Evolutionary conservation across 2,329 filamentous ascomycete species (phyloP), one percentile per base, ranked within the genome.

Genomic region (Aphanoascus verrucosus): DNA sequence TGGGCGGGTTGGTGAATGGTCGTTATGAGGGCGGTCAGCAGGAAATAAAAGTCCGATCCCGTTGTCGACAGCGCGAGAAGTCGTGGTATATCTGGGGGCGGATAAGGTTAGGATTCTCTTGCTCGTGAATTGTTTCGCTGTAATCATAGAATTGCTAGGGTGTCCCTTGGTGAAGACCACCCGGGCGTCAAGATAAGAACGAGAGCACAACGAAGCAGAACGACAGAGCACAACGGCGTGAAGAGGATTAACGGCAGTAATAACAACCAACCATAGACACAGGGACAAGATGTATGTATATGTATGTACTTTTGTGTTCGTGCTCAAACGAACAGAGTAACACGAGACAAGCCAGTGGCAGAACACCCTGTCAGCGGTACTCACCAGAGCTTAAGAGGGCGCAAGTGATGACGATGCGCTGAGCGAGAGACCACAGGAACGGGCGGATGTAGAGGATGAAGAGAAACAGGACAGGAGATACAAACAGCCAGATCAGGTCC

Each of bases 401-500:
- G 28, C 7, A 50, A 38, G 8, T 41, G 42, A 42, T n/a, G 23
- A 38, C n/a, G 19, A 52, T 23, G 49, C 5, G 32, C 57, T 58
- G 40, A 55, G 35, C 6, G 43, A 40, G 17, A 38, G 59, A 35
- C 20, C 32, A 38, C 35, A 38, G 47, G 42, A 57, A 49, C 19
- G 8, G 50, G 42, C 9, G 46, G n/a, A n/a, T 2, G 44, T n/a
- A 28, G 45, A 28, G 37, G 34, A 49, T 9, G 32, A 34, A 46
- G n/a, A 49, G 32, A 7, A 15, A 44, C 41, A 44, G 41, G 6
- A 28, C 47, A 28, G 14, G 23, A n/a, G n/a, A 45, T 5, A 31
- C 42, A 15, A 14, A n/a, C 40, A 52, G 31, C 41, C 49, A 52
- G 50, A 51, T 40, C 40, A 51, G 49, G 49, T 35, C 49, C 49